Evolutionary conservation across 2,329 filamentous ascomycete species (phyloP).

Genomic region (Penicillium psychrosexuale): DNA sequence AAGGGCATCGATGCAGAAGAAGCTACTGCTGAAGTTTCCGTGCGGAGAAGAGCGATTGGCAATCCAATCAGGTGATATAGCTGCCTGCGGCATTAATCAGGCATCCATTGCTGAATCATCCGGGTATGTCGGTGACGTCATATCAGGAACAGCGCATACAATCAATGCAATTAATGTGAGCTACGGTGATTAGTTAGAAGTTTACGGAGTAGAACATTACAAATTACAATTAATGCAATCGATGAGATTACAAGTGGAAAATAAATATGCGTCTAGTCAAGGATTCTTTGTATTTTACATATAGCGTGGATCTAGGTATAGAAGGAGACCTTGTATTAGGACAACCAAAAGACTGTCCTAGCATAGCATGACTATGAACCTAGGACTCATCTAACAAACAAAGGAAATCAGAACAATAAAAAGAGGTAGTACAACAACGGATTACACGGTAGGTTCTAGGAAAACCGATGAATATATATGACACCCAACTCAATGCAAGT

Average conservation of each 20-base stretch:
- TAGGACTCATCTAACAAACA: slow-evolving; percentile 27
- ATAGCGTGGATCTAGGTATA: slow-evolving; percentile 28
- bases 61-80: slow-evolving; percentile 24
- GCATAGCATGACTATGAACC: slow-evolving; percentile 9
- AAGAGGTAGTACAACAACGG: slow-evolving; percentile 25
- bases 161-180: not conserved
- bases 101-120: slow-evolving; percentile 16
- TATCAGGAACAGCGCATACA: slow-evolving; percentile 6
- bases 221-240: too few species aligned
- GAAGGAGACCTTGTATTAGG: slow-evolving; percentile 9
- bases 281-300: slow-evolving; percentile 26
- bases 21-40: slow-evolving; percentile 19
- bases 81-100: slow-evolving; percentile 11
- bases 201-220: too few species aligned
- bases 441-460: slow-evolving; percentile 29
- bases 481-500: slow-evolving; percentile 20
- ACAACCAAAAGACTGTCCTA: slow-evolving; percentile 12
- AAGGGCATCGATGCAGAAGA: slow-evolving; percentile 5
- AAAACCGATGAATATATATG: slow-evolving; percentile 26
- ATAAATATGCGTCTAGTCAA: not conserved
- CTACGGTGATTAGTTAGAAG: not conserved
- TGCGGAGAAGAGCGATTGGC: slow-evolving; percentile 25
- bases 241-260: too few species aligned
- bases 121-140: slow-evolving; percentile 11
- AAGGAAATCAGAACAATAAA: slow-evolving; percentile 25